Conservation (phyloP, 1,284 basidiomycete species). For the Ceratobasidium sp. region DNA sequence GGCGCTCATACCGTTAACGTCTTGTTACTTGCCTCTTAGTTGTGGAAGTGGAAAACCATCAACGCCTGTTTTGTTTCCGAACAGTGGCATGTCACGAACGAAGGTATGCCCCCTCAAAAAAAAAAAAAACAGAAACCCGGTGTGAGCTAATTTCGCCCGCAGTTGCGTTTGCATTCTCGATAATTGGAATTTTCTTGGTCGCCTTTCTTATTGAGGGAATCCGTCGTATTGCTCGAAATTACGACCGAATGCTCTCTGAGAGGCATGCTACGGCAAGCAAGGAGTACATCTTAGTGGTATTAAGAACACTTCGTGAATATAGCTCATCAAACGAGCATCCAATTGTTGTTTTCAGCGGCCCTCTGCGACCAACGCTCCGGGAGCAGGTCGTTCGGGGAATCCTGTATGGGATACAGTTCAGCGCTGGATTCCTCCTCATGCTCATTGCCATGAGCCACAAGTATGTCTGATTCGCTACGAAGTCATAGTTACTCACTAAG, state of each 20-base stretch:
- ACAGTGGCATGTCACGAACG: constrained; percentile 31
- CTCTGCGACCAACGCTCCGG: neutral
- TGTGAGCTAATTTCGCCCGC: constrained; percentile 22
- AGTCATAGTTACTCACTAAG: no score
- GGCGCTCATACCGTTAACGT: neutral
- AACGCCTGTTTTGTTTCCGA: constrained; percentile 35
- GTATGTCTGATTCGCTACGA: neutral
- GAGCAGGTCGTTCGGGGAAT: constrained; percentile 31
- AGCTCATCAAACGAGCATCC: neutral
- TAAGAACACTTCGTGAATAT: neutral
- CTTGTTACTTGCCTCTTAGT: neutral
- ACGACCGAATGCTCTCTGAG: constrained; percentile 24
- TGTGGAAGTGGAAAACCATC: constrained; percentile 40
- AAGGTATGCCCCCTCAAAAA: neutral
- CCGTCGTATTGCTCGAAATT: constrained; percentile 24
- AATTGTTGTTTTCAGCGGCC: neutral
- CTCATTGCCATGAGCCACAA: constrained; percentile 43
- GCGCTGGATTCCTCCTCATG: constrained; percentile 37
- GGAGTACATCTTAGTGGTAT: neutral
- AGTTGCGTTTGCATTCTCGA: constrained; percentile 41
- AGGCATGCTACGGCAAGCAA: neutral
- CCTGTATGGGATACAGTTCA: constrained; percentile 36
- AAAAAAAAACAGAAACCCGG: neutral
- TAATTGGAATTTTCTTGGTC: constrained; percentile 36
- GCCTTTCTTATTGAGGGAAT: constrained; percentile 12